A percentile compares a stretch with the other conserved stretches of the same genome.
Conservation (phyloP, 2,329 filamentous ascomycete genomes). For the Trichophyton rubrum region DNA sequence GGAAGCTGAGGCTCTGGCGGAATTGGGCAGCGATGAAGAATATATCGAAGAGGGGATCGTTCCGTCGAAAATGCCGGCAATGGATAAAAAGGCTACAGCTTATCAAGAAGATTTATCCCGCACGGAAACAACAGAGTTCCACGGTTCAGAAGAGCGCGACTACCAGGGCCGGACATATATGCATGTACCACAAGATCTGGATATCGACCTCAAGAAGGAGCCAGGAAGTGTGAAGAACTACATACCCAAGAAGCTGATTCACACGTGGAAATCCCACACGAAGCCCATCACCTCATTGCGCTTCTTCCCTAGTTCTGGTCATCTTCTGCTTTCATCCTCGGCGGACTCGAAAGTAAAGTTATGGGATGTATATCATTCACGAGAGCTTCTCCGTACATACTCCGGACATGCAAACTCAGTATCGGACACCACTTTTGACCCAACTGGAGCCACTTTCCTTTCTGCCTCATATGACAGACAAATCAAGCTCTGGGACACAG, state of each 20-base stretch:
- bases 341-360: conserved; percentile 87
- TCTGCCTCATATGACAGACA: conserved; percentile 86
- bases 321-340: conserved; percentile 77
- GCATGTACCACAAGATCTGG: conserved; percentile 87
- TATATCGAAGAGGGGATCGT: conserved; percentile 62
- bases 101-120: conserved; percentile 45
- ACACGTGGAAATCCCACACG: conserved; percentile 75
- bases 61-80: conserved; percentile 37
- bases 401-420: conserved; percentile 80
- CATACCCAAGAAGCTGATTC: conserved; percentile 85
- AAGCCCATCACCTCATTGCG: conserved; percentile 79
- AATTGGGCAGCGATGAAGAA: conserved; percentile 66
- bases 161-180: conserved; percentile 96
- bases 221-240: conserved; percentile 71
- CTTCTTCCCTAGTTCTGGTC: conserved; percentile 79
- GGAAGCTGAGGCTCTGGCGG: conserved; percentile 53
- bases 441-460: conserved; percentile 69
- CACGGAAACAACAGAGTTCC: conserved; percentile 74
- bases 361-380: conserved; percentile 85
- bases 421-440: conserved; percentile 80
- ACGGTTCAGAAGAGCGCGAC: conserved; percentile 70
- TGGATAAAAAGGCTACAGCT: conserved; percentile 40
- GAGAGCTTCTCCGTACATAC: conserved; percentile 81
- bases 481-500: conserved; percentile 98
- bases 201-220: conserved; percentile 73